Conservation (phyloP, 2,329 filamentous ascomycete genomes). For the Ustulina deusta region DNA sequence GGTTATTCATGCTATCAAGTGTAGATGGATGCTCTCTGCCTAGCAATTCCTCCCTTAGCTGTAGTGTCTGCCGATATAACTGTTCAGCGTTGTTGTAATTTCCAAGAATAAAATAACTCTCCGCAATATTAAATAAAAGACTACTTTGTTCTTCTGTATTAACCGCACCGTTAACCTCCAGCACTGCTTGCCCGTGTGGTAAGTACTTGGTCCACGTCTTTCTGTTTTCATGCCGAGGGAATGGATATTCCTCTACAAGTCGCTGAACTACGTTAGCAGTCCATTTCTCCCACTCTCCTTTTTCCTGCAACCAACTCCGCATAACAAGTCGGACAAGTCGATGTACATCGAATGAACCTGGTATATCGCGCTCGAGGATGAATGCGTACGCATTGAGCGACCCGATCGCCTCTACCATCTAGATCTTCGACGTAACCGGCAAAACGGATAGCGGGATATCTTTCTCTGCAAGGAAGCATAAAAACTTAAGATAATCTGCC, state of each 20-base stretch:
- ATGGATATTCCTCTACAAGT: constrained; percentile 12
- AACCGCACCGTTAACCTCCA: background rate
- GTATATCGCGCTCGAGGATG: constrained; percentile 12
- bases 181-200: constrained; percentile 11
- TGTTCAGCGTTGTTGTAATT: background rate
- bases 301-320: constrained; percentile 20
- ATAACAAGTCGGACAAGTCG: constrained; percentile 29
- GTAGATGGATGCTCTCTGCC: background rate
- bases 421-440: background rate
- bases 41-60: background rate
- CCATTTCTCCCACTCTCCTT: constrained; percentile 1
- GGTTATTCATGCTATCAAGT: background rate
- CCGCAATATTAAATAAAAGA: background rate
- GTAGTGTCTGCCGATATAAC: background rate
- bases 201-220: constrained; percentile 11
- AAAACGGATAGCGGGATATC: constrained; percentile 34
- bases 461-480: constrained; percentile 42
- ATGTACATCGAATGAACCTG: constrained; percentile 29
- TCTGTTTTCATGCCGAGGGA: background rate
- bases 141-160: too few species aligned
- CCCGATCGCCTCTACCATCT: constrained; percentile 9
- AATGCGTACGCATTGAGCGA: constrained; percentile 23
- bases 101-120: constrained; percentile 8
- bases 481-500: constrained; percentile 39
- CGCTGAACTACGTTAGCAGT: background rate